phyloP scores from a whole-genome alignment of 768 basidiomycete genomes.

The Phylloporus arenicola region DNA sequence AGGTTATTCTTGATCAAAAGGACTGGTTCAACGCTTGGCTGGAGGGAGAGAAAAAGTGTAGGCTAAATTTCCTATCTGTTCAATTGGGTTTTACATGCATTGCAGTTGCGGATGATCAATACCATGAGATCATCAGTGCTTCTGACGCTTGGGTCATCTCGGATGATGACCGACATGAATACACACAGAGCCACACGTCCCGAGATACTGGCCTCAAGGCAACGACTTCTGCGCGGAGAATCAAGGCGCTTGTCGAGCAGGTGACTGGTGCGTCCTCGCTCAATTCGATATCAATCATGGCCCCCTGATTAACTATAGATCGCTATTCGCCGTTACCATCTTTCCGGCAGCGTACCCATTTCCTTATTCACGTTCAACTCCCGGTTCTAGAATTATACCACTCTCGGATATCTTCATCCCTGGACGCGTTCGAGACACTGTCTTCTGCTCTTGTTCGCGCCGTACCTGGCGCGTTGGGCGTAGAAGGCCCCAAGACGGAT shows the following conservation, averaged over 20 bases:
- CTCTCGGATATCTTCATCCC: slow-evolving; percentile 69
- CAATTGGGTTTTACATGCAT: background rate
- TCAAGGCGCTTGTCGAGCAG: slow-evolving; percentile 85
- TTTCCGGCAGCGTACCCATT: slow-evolving; percentile 70
- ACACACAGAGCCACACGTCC: slow-evolving; percentile 22
- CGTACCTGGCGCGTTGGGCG: slow-evolving; percentile 85
- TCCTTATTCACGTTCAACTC: slow-evolving; percentile 80
- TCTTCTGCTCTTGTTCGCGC: slow-evolving; percentile 84
- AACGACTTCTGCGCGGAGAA: slow-evolving; percentile 77
- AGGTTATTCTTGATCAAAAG: slow-evolving; percentile 71
- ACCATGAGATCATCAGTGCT: slow-evolving; percentile 74
- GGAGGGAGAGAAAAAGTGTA: slow-evolving; percentile 83
- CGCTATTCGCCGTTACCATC: slow-evolving; percentile 87
- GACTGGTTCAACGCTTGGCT: slow-evolving; percentile 94
- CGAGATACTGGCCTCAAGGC: slow-evolving; percentile 47
- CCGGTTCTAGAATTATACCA: slow-evolving; percentile 78
- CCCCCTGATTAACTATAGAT: slow-evolving; percentile 41
- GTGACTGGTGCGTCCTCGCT: slow-evolving; percentile 61
- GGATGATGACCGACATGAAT: slow-evolving; percentile 54
- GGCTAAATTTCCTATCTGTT: slow-evolving; percentile 25
- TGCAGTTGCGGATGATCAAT: slow-evolving; percentile 83
- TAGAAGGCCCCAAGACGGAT: slow-evolving; percentile 41
- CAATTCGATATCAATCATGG: background rate
- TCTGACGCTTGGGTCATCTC: slow-evolving; percentile 82
- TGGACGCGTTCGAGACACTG: slow-evolving; percentile 92